Evolutionary conservation across 805 yeast species (phyloP).

Genomic region (Yarrowia phangngaensis): DNA sequence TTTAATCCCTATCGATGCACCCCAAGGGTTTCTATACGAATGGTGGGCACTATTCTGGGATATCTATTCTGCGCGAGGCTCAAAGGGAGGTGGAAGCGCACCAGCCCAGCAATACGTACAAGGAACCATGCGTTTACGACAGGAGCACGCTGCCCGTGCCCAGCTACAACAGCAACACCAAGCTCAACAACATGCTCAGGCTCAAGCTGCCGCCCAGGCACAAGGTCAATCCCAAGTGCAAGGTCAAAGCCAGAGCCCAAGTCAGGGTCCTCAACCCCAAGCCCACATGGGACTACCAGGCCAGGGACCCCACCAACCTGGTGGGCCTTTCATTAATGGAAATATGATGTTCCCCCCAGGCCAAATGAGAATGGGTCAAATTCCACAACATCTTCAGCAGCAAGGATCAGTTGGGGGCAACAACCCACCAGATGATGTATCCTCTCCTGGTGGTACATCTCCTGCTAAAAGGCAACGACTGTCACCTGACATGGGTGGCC

Average conservation of each 20-base stretch:
- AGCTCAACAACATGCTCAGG: conserved; percentile 31
- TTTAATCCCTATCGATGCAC: conserved; percentile 59
- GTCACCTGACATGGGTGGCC: conserved; percentile 35
- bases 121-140: conserved; percentile 43
- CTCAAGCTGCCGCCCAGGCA: conserved; percentile 31
- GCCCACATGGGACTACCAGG: conserved; percentile 30
- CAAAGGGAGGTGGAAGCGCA: conserved; percentile 53
- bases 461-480: conserved; percentile 41
- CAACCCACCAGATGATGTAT: conserved; percentile 34
- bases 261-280: conserved; percentile 29
- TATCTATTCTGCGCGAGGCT: conserved; percentile 75
- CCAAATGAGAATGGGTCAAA: conserved; percentile 13
- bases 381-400: conserved; percentile 26
- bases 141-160: conserved; percentile 33
- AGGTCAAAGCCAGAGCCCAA: conserved; percentile 30
- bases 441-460: conserved; percentile 35
- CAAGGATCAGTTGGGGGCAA: conserved; percentile 27
- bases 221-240: conserved; percentile 32
- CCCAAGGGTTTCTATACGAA: conserved; percentile 80
- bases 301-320: conserved; percentile 29
- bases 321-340: conserved; percentile 25
- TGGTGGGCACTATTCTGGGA: conserved; percentile 99
- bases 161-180: conserved; percentile 33
- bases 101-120: conserved; percentile 71
- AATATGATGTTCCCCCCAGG: conserved; percentile 19